These are phyloP conservation scores for Hagleromyces aurorensis DNA, from an alignment of 805 yeast genomes.

Conservation along the genomic window DNA sequence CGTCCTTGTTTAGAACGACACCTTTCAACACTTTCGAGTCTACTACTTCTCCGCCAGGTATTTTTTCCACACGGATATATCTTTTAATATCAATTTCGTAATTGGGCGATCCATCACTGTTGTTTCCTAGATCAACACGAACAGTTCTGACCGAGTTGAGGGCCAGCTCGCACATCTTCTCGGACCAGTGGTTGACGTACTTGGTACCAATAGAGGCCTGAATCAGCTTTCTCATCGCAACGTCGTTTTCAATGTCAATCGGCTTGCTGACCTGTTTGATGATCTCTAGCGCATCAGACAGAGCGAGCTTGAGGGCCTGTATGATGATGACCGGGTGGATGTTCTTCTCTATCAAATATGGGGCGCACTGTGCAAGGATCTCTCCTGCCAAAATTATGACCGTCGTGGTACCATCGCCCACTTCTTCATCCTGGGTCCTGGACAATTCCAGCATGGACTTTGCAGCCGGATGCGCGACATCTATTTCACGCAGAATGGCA, in stretches of 20 bases:
- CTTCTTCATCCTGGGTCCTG: slow-evolving; percentile 98
- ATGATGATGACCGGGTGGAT: slow-evolving; percentile 96
- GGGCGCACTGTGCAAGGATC: slow-evolving; percentile 89
- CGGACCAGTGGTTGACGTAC: slow-evolving; percentile 85
- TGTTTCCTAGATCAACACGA: slow-evolving; percentile 41
- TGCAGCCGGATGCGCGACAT: slow-evolving; percentile 98
- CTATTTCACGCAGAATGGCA: slow-evolving; percentile 94
- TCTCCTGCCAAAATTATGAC: slow-evolving; percentile 97
- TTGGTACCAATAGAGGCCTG: slow-evolving; percentile 94
- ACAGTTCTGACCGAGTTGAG: slow-evolving; percentile 85
- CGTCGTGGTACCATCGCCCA: slow-evolving; percentile 96
- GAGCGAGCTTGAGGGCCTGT: slow-evolving; percentile 85
- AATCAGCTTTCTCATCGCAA: slow-evolving; percentile 78
- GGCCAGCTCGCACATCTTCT: slow-evolving; percentile 83
- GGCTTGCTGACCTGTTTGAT: slow-evolving; percentile 77
- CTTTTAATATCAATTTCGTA: slow-evolving; percentile 89
- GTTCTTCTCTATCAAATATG: slow-evolving; percentile 80
- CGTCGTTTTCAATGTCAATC: slow-evolving; percentile 76
- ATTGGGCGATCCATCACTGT: slow-evolving; percentile 40
- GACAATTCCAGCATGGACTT: slow-evolving; percentile 95
- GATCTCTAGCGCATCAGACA: slow-evolving; percentile 82
- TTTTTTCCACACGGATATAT: slow-evolving; percentile 87
- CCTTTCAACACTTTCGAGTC: slow-evolving; percentile 87
- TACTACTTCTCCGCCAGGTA: slow-evolving; percentile 96
- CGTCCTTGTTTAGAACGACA: slow-evolving; percentile 88